Percentiles rank a stretch among this genome's conserved stretches.
phyloP scores from a whole-genome alignment of 73 alveolate species.

The Paramecium bursaria region DNA sequence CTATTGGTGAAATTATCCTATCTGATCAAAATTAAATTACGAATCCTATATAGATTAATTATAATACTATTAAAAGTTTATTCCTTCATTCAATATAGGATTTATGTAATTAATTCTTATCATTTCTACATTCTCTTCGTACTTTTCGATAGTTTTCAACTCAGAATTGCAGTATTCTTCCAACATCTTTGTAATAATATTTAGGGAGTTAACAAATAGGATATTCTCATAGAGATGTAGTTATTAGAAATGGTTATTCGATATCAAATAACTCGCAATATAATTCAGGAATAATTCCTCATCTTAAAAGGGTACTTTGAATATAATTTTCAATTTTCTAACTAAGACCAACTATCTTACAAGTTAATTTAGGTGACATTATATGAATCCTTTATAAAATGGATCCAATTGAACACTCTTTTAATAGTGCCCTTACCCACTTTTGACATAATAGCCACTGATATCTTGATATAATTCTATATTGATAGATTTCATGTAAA shows the following conservation, averaged over 20 bases:
- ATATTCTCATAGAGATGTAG: background rate
- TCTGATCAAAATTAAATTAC: background rate
- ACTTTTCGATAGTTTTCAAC: background rate
- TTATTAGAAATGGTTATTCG: background rate
- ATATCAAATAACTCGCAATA: background rate
- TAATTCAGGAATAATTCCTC: background rate
- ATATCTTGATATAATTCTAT: conserved; percentile 11
- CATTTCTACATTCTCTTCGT: background rate
- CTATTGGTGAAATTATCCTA: conserved; percentile 20
- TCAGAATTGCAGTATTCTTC: background rate
- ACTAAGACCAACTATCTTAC: conserved; percentile 1
- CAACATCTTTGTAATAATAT: background rate
- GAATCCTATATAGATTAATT: background rate
- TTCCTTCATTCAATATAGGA: background rate
- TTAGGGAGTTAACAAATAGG: background rate
- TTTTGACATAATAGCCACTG: background rate
- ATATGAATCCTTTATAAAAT: conserved; percentile 19
- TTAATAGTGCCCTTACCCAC: background rate
- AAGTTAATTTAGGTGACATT: background rate
- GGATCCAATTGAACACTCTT: background rate
- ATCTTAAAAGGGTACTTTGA: background rate
- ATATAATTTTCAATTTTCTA: background rate
- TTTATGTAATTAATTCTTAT: background rate
- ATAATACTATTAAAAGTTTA: background rate
- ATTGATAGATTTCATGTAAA: background rate